Conservation (phyloP, 108 stramenopile species). For the Skeletonema potamos region DNA sequence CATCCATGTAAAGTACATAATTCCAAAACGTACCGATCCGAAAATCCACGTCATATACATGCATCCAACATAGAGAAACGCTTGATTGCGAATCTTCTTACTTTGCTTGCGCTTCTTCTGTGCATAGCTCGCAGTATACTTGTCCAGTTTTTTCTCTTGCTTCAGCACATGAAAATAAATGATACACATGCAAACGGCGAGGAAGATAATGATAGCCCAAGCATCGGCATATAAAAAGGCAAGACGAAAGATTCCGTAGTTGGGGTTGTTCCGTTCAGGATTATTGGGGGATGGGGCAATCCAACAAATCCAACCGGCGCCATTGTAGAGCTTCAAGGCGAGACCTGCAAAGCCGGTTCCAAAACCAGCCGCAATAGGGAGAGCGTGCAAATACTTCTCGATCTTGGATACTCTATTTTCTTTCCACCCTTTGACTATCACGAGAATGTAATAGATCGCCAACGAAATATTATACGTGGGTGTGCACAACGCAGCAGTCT, state of each 20-base stretch:
- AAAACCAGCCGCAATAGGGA: constrained; percentile 5
- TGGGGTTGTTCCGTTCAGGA: not conserved
- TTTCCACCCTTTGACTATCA: constrained; percentile 20
- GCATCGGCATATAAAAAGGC: constrained; percentile 3
- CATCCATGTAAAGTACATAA: not conserved
- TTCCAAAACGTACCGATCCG: constrained; percentile 2
- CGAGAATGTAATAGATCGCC: constrained; percentile 32
- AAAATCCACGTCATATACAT: constrained; percentile 20
- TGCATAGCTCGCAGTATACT: not conserved
- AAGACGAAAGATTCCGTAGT: constrained; percentile 6
- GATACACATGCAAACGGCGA: constrained; percentile 1
- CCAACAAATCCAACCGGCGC: constrained; percentile 8
- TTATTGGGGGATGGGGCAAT: not conserved
- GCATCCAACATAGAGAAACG: constrained; percentile 8
- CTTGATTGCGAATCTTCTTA: constrained; percentile 15
- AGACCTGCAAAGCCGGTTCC: constrained; percentile 18
- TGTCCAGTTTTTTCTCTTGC: constrained; percentile 8
- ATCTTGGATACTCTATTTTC: constrained; percentile 3
- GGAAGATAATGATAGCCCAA: constrained; percentile 9
- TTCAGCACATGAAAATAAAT: constrained; percentile 11
- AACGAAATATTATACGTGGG: constrained; percentile 26
- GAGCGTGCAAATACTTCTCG: constrained; percentile 6
- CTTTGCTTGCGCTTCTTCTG: not conserved
- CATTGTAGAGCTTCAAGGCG: not conserved
- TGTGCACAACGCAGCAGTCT: constrained; percentile 6